A percentile compares a stretch with the other conserved stretches of the same genome.
Evolutionary conservation across 1,284 basidiomycete genomes (phyloP).

Genomic region (Austroboletus niveus): DNA sequence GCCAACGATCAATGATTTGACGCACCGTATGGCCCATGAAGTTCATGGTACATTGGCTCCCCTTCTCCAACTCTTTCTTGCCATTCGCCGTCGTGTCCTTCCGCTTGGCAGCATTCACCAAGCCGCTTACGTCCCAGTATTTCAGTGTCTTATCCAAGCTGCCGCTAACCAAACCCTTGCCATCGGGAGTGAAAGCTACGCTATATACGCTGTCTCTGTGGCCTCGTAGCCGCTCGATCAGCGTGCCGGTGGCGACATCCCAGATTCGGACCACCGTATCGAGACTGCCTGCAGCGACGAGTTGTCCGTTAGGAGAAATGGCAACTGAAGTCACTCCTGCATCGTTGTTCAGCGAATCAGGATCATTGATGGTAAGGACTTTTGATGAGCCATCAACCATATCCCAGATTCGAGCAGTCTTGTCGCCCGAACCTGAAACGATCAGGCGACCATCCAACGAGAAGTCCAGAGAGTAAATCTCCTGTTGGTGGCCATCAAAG

Average conservation of each 20-base stretch:
- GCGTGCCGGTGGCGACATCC: conserved; percentile 71
- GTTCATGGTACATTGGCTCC: conserved; percentile 66
- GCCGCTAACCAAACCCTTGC: conserved; percentile 76
- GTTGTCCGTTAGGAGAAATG: conserved; percentile 77
- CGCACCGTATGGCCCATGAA: conserved; percentile 83
- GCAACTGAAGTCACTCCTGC: conserved; percentile 80
- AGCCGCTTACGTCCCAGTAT: conserved; percentile 76
- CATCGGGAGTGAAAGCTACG: conserved; percentile 87
- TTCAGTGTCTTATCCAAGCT: conserved; percentile 87
- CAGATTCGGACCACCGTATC: conserved; percentile 87
- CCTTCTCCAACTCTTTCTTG: conserved; percentile 34
- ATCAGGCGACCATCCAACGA: conserved; percentile 78
- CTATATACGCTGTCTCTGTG: conserved; percentile 86
- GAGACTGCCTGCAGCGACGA: conserved; percentile 82
- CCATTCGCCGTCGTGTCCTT: conserved; percentile 42
- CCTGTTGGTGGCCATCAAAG: conserved; percentile 85
- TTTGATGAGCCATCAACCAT: conserved; percentile 62
- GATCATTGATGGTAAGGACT: conserved; percentile 59
- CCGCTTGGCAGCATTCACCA: conserved; percentile 39
- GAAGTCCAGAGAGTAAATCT: conserved; percentile 91
- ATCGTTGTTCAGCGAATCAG: conserved; percentile 55
- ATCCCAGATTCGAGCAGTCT: conserved; percentile 89
- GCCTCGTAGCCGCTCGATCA: conserved; percentile 75
- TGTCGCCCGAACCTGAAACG: conserved; percentile 88
- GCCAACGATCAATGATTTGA: conserved; percentile 3